Conservation (phyloP, 2,329 filamentous ascomycete genomes). For the Sclerotinia sclerotiorum region DNA sequence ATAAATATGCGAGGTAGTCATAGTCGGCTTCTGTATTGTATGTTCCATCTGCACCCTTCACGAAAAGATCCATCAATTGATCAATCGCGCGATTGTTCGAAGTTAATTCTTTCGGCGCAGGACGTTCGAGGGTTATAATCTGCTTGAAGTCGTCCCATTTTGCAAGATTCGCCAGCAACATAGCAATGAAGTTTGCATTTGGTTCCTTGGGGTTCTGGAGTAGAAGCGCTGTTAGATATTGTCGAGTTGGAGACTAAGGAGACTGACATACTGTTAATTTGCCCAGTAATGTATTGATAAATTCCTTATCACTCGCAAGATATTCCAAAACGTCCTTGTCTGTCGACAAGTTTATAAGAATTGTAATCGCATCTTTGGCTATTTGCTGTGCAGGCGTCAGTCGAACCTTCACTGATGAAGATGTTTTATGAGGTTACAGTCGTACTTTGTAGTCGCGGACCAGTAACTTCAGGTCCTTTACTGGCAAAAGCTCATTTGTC, state of each 20-base stretch:
- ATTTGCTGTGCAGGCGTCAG: constrained; percentile 61
- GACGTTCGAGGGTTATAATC: constrained; percentile 67
- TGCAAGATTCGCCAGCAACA: constrained; percentile 88
- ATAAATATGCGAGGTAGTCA: constrained; percentile 91
- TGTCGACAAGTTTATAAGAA: constrained; percentile 81
- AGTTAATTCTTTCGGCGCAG: constrained; percentile 66
- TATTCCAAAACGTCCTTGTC: constrained; percentile 73
- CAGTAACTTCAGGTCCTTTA: constrained; percentile 85
- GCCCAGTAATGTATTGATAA: constrained; percentile 70
- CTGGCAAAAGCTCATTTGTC: constrained; percentile 69
- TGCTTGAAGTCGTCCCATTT: constrained; percentile 74
- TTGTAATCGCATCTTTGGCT: constrained; percentile 87
- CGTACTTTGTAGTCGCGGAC: constrained; percentile 78
- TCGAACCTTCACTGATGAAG: background rate
- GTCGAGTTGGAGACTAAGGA: constrained; percentile 18
- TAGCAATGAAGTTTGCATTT: constrained; percentile 81
- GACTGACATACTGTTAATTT: constrained; percentile 72
- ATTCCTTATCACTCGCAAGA: constrained; percentile 75
- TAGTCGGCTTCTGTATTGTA: constrained; percentile 86
- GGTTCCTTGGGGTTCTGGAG: constrained; percentile 67
- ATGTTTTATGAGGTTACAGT: constrained; percentile 24
- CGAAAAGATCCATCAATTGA: constrained; percentile 93
- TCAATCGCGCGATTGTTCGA: constrained; percentile 76
- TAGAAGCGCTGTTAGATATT: background rate
- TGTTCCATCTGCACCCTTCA: constrained; percentile 78